phyloP scores from a whole-genome alignment of 2,329 filamentous ascomycete genomes.

The Colletotrichum higginsianum region DNA sequence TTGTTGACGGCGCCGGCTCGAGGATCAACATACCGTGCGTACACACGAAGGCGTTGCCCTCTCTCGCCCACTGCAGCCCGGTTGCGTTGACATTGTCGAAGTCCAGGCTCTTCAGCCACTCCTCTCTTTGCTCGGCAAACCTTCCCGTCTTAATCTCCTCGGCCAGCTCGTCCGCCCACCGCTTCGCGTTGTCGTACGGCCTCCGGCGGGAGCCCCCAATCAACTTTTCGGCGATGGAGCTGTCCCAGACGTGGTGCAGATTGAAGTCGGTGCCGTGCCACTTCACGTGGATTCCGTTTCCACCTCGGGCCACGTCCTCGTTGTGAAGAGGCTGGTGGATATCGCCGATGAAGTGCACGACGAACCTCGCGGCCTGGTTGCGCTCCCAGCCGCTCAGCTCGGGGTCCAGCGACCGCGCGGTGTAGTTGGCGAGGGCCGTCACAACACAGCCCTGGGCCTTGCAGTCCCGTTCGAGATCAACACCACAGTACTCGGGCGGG shows the following conservation, averaged over 20 bases:
- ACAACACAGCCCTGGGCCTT: constrained; percentile 74
- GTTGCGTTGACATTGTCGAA: constrained; percentile 68
- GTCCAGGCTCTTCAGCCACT: constrained; percentile 72
- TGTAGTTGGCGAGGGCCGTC: constrained; percentile 73
- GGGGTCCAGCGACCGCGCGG: constrained; percentile 65
- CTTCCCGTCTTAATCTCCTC: constrained; percentile 69
- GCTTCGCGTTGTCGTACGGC: constrained; percentile 64
- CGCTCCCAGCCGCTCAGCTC: constrained; percentile 61
- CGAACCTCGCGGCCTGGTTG: constrained; percentile 75
- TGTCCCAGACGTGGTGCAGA: constrained; percentile 82
- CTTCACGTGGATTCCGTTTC: constrained; percentile 76
- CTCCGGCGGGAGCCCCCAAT: constrained; percentile 69
- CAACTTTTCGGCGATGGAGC: constrained; percentile 76
- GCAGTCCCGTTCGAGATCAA: constrained; percentile 74
- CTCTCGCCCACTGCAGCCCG: constrained; percentile 74
- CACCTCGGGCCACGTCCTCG: constrained; percentile 75
- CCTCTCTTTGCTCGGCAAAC: constrained; percentile 63
- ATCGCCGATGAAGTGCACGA: constrained; percentile 79
- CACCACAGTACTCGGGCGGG: constrained; percentile 70
- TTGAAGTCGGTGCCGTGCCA: constrained; percentile 73
- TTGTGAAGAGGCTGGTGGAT: constrained; percentile 79
- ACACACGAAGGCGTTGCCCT: constrained; percentile 75
- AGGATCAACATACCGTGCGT: constrained; percentile 64
- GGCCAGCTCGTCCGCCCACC: constrained; percentile 72
- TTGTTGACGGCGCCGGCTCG: constrained; percentile 6